Evolutionary conservation across 2,329 filamentous ascomycete genomes (phyloP), one percentile per base, ranked within the genome.

Genomic region (Colletotrichum navitas): DNA sequence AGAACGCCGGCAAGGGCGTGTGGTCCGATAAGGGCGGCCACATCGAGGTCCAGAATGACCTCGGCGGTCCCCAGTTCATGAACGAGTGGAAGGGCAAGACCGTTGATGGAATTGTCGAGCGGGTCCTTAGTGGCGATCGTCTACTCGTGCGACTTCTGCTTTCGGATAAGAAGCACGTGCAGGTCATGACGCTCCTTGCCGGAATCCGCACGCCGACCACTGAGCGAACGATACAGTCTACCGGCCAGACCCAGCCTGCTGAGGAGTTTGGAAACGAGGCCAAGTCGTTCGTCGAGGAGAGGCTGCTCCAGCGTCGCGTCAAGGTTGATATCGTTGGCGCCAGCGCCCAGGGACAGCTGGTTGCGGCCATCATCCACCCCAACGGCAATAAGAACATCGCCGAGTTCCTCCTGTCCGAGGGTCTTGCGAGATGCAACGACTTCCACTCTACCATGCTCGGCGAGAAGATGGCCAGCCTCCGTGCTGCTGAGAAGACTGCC

Each of bases 371-470:
- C 54, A 87, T 95, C 75, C 96, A 99, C 83, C 95, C 95, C 36
- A 90, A 92, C 72, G 96, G 96, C 74, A 97, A 94, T 82, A 74
- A 71, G 71, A 74, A 74, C 55, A 97, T 99, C 80, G 94, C 95
- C 74, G 94, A 93, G 75, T 97, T 97, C 81, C 83, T 99, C 54
- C 90, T 99, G 55, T 91, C 95, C 77, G 93, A 94, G 64, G 96
- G 96, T 76, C 87, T 98, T 67, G 96, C 95, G 51, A 90, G 94
- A 78, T 98, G 95, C 85, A 94, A 95, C 74, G 96, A 99, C 82
- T 95, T 96, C 83, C 96, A 99, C 84, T 97, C 95, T 0, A 97
- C 94, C 49, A 87, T 98, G 84, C 89, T 99, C 14, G 96, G 96
- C 55, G 85, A 90, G 61, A 93, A 95, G 77, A 99, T 99, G 96